phyloP scores from a whole-genome alignment of 148 eudicot species.

The Camellia lanceoleosa region DNA sequence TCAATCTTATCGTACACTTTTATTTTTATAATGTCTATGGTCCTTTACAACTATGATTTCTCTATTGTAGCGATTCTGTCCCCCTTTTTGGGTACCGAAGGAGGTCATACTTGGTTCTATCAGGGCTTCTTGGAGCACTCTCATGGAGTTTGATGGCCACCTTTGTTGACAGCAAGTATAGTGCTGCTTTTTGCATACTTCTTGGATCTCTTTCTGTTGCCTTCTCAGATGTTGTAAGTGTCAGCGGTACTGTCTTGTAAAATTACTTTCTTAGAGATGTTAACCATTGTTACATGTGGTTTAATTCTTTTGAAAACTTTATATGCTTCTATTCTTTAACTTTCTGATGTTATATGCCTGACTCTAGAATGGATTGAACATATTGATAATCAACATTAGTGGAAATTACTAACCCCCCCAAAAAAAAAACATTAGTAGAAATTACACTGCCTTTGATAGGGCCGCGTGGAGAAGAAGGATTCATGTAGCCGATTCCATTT shows the following conservation, averaged over 20 bases:
- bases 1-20: neutral
- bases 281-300: neutral
- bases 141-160: constrained; percentile 97
- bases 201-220: constrained; percentile 98
- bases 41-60: neutral
- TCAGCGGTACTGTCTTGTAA: neutral
- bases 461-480: too few species aligned
- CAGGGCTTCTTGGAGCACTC: constrained; percentile 94
- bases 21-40: neutral
- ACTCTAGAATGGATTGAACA: neutral
- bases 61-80: constrained; percentile 67
- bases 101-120: constrained; percentile 84
- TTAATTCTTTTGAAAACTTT: neutral
- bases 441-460: too few species aligned
- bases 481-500: too few species aligned
- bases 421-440: too few species aligned
- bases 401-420: neutral
- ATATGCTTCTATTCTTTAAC: neutral
- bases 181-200: constrained; percentile 83
- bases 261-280: neutral
- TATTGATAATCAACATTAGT: neutral
- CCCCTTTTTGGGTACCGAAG: constrained; percentile 98
- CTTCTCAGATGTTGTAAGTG: constrained; percentile 97
- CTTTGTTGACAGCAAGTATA: constrained; percentile 79
- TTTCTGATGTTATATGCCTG: neutral